Base-by-base conservation (phyloP, 176 grass and related monocot species). In the Oryza meridionalis region DNA sequence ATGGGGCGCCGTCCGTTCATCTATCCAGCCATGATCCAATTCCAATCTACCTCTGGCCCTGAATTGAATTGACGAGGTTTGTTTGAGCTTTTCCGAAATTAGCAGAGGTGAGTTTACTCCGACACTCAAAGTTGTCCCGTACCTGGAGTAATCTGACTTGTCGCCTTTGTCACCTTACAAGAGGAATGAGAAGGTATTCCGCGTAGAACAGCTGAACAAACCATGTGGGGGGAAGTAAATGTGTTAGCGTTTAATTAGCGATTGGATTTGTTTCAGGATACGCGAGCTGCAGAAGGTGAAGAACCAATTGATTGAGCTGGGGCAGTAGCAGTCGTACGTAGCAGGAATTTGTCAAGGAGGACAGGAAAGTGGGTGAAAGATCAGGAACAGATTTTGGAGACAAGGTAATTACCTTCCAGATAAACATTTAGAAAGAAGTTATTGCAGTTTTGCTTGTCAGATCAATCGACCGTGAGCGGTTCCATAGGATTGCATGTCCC, bases 381-480 rank as follows among this genome's bases (percentile, higher is more conserved):
- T 50, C 2, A 0, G 31, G 51, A 64, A 22, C 63, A 24, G 82
- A 46, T 12, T 49, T 2, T 9, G 9, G 29, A 12, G 12, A 14
- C 7, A 7, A 58, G 6, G 12, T 33, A 32, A 31, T 80, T 87
- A 99, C 93, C 97, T 91, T 96, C 97, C 90, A 99, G 85, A 99
- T 94, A 68, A 94, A 94, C 93, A 99, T 96, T 59, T 99, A 96
- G 87, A 99, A 94, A 31, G 91, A 94, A 80, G 93, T 96, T 85
- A 96, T 91, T 26, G 93, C 80, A 25, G 87, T 64, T 84, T 99
- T 99, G 84, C 68, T 94, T 32, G 83, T 90, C 17, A 94, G 21
- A 19, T 96, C 91, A 1, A 99, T 37, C 7, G 90, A 96, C 40
- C 58, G 84, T 65, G 97, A 90, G 19, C 67, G 46, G 24, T 87